Base-by-base conservation (phyloP, 1,284 basidiomycete genomes). In the Caloboletus inedulis region DNA sequence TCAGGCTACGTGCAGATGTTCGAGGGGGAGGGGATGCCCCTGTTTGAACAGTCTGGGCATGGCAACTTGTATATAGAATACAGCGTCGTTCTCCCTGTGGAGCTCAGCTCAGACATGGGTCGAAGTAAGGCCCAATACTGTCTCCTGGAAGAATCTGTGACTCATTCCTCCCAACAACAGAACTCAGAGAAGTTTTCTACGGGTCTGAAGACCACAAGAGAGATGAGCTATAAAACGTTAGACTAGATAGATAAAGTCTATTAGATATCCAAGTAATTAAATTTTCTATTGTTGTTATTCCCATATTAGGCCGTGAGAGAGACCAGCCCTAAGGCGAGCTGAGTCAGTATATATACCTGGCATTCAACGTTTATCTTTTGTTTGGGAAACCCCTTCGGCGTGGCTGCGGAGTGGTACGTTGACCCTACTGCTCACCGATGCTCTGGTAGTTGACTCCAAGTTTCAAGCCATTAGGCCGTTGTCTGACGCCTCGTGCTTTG, bases 11-110 rank as follows among this genome's bases (percentile, higher is more conserved):
- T 97, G 7, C 89, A 97, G 68, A 82, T 80, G 12, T 79, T 98
- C 45, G 80, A 87, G 59, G 91, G 81, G 34, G 91, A 98, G 68
- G 94, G 94, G 2, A 92, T 96, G 92, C 92, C 93, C 3, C 65
- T 85, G 25, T 89, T 81, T 61, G 79, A 82, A 55, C 72, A 74
- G 31, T 72, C 78, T 10, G 74, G 76, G 3, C 79, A 87, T 58
- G 95, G 95, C 27, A 87, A 95, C 69, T 75, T 98, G 50, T 98
- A 84, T 65, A 80, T 98, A 46, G 93, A 97, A 69, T 98, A 95
- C 72, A 89, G 81, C 47, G 91, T 98, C 45, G 85, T 97, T 21
- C 71, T 98, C 49, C 95, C 94, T 0, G 74, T 79, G 40, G 77
- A 84, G 45, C 71, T 98, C 21, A 78, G 84, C 36, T 64, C 79